phyloP scores from a whole-genome alignment of 306 rosid species.

The Inga oerstediana region DNA sequence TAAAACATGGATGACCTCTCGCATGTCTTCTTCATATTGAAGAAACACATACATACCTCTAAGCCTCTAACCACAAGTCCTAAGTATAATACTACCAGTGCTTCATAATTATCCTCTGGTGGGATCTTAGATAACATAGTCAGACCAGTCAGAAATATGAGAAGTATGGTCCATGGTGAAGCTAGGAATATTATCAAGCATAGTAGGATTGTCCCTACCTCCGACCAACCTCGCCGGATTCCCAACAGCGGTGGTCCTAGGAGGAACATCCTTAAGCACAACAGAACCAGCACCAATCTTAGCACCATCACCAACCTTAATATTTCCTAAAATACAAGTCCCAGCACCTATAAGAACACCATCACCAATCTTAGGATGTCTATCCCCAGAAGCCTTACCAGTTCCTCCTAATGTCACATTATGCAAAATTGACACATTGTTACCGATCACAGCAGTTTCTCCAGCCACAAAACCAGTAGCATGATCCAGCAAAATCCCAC shows the following conservation, averaged over 20 bases:
- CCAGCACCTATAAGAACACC: slow-evolving; percentile 96
- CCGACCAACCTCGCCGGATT: slow-evolving; percentile 87
- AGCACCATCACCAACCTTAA: slow-evolving; percentile 81
- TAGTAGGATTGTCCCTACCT: slow-evolving; percentile 79
- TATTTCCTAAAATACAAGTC: slow-evolving; percentile 85
- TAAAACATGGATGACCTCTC: not conserved
- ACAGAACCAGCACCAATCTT: slow-evolving; percentile 95
- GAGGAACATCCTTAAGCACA: slow-evolving; percentile 88
- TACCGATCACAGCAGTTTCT: slow-evolving; percentile 92
- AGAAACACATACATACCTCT: not conserved
- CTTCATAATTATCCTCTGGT: not conserved
- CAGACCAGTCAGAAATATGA: slow-evolving; percentile 71
- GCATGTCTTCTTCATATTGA: not conserved
- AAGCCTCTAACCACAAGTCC: not conserved
- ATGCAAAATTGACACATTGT: slow-evolving; percentile 84
- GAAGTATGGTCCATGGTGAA: slow-evolving; percentile 88
- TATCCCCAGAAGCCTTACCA: slow-evolving; percentile 79
- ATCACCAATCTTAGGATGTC: slow-evolving; percentile 95
- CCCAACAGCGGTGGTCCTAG: slow-evolving; percentile 90
- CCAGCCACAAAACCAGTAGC: slow-evolving; percentile 94
- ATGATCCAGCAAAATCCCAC: slow-evolving; percentile 82
- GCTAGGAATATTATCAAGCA: slow-evolving; percentile 75
- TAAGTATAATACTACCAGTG: no score
- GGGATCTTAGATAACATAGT: slow-evolving; percentile 63
- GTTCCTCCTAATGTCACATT: slow-evolving; percentile 93